phyloP scores from a whole-genome alignment of 768 basidiomycete species.

The Mycena amicta region DNA sequence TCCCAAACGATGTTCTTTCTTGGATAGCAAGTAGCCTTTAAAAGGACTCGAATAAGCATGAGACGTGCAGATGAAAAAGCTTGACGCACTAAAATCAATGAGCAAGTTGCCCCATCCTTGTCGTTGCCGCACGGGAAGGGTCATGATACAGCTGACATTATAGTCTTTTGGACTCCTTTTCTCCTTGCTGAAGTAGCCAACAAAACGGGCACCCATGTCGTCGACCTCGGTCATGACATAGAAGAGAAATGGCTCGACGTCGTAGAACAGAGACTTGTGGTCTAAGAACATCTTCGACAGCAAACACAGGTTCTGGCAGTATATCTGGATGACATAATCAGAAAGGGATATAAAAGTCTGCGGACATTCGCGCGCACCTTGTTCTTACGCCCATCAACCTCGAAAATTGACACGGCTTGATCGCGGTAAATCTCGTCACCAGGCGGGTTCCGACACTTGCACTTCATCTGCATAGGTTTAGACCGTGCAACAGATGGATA shows the following conservation, averaged over 20 bases:
- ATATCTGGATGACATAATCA: constrained; percentile 61
- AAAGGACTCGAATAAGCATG: constrained; percentile 12
- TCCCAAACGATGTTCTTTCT: constrained; percentile 87
- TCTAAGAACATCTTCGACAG: constrained; percentile 99
- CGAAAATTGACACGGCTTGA: constrained; percentile 85
- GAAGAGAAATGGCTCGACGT: constrained; percentile 98
- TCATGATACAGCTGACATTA: constrained; percentile 99
- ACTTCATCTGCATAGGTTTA: constrained; percentile 72
- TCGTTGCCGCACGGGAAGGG: constrained; percentile 89
- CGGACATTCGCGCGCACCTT: constrained; percentile 54
- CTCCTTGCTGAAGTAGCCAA: constrained; percentile 99
- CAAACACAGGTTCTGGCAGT: constrained; percentile 97
- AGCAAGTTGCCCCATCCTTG: constrained; percentile 96
- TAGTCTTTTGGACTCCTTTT: constrained; percentile 95
- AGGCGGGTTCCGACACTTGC: constrained; percentile 92
- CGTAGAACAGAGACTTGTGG: constrained; percentile 98
- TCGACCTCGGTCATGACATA: constrained; percentile 96
- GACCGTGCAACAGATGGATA: constrained; percentile 1
- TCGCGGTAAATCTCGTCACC: constrained; percentile 99
- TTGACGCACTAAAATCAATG: constrained; percentile 92
- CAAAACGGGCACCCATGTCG: constrained; percentile 88
- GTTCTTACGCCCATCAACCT: constrained; percentile 97
- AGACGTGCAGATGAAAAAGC: neutral
- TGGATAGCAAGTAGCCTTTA: constrained; percentile 91
- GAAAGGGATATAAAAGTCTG: constrained; percentile 2